Evolutionary conservation across 2,329 filamentous ascomycete genomes (phyloP).

Genomic region (Apiospora marii): DNA sequence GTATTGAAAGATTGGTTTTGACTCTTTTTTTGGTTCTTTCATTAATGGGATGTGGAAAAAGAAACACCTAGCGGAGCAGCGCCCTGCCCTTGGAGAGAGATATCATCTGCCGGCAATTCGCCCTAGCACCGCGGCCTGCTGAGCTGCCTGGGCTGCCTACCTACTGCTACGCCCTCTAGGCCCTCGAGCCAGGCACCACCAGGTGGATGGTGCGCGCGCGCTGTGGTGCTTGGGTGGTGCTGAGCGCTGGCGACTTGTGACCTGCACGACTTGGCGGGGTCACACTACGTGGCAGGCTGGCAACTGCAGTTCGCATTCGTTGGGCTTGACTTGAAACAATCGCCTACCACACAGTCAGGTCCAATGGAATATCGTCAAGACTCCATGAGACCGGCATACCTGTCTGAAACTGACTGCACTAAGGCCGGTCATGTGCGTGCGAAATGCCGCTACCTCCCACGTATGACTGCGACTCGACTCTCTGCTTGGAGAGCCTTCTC

Average conservation of each 20-base stretch:
- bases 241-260: conserved; percentile 1
- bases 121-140: neutral
- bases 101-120: neutral
- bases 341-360: conserved; percentile 3
- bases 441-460: conserved; percentile 8
- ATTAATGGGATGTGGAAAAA: neutral
- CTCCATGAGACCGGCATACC: conserved; percentile 7
- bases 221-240: neutral
- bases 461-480: neutral
- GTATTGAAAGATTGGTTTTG: neutral
- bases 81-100: neutral
- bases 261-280: conserved; percentile 15
- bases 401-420: conserved; percentile 18
- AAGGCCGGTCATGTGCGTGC: conserved; percentile 7
- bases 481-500: neutral
- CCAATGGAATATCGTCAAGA: conserved; percentile 3
- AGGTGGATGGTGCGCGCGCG: neutral
- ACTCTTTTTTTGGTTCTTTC: neutral
- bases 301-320: conserved; percentile 16
- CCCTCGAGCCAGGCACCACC: neutral
- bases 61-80: neutral
- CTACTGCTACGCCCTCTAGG: neutral
- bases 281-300: conserved; percentile 21
- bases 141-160: neutral
- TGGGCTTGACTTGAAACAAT: conserved; percentile 11